Evolutionary conservation across 257 asterid genomes (phyloP).

Genomic region (Nicotiana sylvestris): DNA sequence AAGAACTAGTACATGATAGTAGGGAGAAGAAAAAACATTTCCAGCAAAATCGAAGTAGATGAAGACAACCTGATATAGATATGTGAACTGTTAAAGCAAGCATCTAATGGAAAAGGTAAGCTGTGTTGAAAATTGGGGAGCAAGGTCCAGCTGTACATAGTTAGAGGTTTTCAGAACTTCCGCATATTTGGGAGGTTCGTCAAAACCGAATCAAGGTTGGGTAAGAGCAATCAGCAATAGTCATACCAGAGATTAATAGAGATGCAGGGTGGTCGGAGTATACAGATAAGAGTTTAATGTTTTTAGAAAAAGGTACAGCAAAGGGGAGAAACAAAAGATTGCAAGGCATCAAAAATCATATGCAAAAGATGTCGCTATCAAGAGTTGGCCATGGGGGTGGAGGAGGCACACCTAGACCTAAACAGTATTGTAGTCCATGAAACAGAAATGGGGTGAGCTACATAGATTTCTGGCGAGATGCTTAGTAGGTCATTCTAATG

Average conservation of each 20-base stretch:
- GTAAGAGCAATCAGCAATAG: neutral
- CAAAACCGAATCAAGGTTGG: neutral
- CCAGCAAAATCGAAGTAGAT: neutral
- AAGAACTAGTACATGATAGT: neutral
- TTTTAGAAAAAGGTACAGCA: neutral
- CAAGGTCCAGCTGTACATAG: neutral
- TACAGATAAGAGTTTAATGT: neutral
- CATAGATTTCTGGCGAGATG: neutral
- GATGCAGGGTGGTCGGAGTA: neutral
- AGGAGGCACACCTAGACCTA: neutral
- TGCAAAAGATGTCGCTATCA: neutral
- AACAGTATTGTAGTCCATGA: neutral
- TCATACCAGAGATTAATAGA: neutral
- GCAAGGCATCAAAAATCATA: neutral
- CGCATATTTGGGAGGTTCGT: neutral
- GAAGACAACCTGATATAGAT: neutral
- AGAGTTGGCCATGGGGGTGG: neutral
- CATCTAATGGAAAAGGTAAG: neutral
- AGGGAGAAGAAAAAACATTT: neutral
- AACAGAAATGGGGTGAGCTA: neutral
- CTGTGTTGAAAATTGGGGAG: neutral
- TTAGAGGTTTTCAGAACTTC: neutral
- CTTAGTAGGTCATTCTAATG: neutral
- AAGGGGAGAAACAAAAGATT: neutral
- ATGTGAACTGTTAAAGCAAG: neutral